Percentiles rank a stretch among this genome's conserved stretches.
Conservation (phyloP, 2,329 filamentous ascomycete species). For the Epichloe bromicola region DNA sequence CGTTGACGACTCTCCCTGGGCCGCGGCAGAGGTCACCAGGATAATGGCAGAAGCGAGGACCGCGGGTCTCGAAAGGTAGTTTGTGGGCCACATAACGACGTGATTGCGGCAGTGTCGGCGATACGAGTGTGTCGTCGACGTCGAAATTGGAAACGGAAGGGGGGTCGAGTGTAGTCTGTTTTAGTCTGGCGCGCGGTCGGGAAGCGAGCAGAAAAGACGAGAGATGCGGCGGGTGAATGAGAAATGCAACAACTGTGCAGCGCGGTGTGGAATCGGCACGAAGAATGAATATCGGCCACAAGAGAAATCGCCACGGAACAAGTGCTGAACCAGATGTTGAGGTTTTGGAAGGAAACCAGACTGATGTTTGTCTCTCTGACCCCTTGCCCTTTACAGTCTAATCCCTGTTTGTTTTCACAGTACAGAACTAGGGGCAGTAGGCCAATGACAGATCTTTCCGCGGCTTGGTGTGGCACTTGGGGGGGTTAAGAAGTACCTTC, state of each 20-base stretch:
- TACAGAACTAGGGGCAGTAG: too few relatives aligned
- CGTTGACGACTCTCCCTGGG: slow-evolving; percentile 13
- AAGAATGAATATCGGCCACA: neutral
- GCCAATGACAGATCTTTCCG: too few relatives aligned
- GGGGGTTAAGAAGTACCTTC: too few relatives aligned
- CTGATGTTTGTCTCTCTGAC: too few relatives aligned
- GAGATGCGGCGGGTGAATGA: neutral
- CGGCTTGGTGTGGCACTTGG: too few relatives aligned
- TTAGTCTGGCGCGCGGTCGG: neutral
- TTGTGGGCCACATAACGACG: slow-evolving; percentile 15
- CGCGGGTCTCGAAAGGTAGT: slow-evolving; percentile 13
- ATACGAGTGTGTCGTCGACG: neutral
- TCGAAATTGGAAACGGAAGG: neutral
- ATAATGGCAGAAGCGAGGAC: slow-evolving; percentile 16
- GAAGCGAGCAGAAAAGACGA: neutral
- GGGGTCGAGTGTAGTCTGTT: neutral
- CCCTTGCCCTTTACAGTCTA: too few relatives aligned
- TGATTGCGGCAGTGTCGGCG: neutral
- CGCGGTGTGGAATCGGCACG: neutral
- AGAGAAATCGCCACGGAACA: neutral
- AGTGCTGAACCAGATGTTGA: neutral
- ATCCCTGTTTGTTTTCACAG: too few relatives aligned
- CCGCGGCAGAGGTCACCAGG: slow-evolving; percentile 18
- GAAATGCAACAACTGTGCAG: too few relatives aligned
- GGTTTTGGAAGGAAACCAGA: neutral